Evolutionary conservation across 2,329 filamentous ascomycete genomes (phyloP).

Genomic region (Alternaria ventricosa): DNA sequence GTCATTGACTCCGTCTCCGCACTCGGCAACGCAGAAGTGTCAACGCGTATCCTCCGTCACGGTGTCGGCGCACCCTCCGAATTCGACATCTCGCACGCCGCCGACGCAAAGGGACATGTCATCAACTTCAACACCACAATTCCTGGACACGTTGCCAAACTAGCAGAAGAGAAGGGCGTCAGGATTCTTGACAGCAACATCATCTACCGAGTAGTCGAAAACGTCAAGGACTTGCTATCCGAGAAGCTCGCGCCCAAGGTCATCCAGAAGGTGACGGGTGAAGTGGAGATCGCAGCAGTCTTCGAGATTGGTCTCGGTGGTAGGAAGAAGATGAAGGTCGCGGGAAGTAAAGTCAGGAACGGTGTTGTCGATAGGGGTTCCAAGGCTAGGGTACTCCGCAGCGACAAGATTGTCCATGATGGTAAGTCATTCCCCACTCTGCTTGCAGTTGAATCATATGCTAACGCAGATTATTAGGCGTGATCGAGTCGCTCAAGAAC

Average conservation of each 20-base stretch:
- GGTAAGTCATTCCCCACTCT: conserved; percentile 64
- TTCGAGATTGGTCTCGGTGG: conserved; percentile 85
- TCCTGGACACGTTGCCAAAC: conserved; percentile 69
- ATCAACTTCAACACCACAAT: conserved; percentile 84
- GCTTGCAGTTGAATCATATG: background rate
- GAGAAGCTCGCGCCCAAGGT: conserved; percentile 72
- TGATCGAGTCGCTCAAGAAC: conserved; percentile 82
- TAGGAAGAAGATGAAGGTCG: conserved; percentile 74
- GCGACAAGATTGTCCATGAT: conserved; percentile 75
- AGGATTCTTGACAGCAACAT: conserved; percentile 83
- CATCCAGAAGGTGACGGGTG: conserved; percentile 76
- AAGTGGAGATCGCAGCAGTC: conserved; percentile 82
- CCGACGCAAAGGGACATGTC: conserved; percentile 75
- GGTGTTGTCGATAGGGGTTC: conserved; percentile 70
- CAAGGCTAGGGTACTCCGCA: conserved; percentile 74
- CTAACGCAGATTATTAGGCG: conserved; percentile 61
- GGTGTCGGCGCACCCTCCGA: conserved; percentile 80
- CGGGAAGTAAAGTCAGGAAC: conserved; percentile 86
- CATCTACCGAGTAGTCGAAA: conserved; percentile 81
- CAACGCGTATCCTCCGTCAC: conserved; percentile 76
- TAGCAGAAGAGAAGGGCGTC: conserved; percentile 76
- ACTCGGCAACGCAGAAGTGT: conserved; percentile 85
- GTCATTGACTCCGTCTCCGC: conserved; percentile 77
- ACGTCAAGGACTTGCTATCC: conserved; percentile 71
- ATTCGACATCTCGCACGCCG: conserved; percentile 88